Evolutionary conservation across 2,329 filamentous ascomycete genomes (phyloP).

Genomic region (Diaporthe vaccinii): DNA sequence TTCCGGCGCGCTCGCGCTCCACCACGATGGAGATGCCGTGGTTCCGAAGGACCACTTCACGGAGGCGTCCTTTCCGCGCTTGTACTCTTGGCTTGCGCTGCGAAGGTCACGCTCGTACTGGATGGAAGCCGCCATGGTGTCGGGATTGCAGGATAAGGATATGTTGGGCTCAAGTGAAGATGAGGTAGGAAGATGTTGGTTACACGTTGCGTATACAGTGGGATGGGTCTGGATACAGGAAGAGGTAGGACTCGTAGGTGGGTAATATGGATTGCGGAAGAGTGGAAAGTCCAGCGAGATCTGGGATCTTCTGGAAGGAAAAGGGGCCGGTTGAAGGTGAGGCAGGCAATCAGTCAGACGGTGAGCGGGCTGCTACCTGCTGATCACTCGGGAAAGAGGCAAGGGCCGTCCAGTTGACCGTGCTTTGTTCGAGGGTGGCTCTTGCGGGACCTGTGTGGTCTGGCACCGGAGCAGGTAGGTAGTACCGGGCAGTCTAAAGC

Average conservation of each 20-base stretch:
- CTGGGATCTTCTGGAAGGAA: conserved; percentile 33
- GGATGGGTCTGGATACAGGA: conserved; percentile 24
- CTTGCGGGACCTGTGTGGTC: conserved; percentile 33
- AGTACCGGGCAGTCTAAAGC: neutral
- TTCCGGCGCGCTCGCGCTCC: neutral
- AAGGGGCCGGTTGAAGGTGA: conserved; percentile 38
- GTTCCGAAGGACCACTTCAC: conserved; percentile 59
- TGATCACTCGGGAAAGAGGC: conserved; percentile 35
- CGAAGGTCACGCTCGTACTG: conserved; percentile 59
- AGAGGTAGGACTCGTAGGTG: conserved; percentile 30
- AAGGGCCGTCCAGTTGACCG: conserved; percentile 36
- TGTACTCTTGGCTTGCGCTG: conserved; percentile 57
- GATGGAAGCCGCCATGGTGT: conserved; percentile 46
- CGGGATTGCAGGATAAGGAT: neutral
- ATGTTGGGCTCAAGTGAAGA: conserved; percentile 4
- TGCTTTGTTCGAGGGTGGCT: conserved; percentile 38
- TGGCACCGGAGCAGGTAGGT: conserved; percentile 36
- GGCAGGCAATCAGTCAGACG: conserved; percentile 30
- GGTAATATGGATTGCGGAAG: conserved; percentile 27
- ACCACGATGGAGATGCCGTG: conserved; percentile 20
- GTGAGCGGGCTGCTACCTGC: conserved; percentile 29
- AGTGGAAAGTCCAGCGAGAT: conserved; percentile 21
- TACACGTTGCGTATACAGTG: conserved; percentile 8
- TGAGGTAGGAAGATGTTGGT: conserved; percentile 21
- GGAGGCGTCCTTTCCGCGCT: conserved; percentile 58